Percentiles rank a stretch among this genome's conserved stretches.
Evolutionary conservation across 164 flowering plant species (phyloP).

Genomic region (Magnolia officinalis): DNA sequence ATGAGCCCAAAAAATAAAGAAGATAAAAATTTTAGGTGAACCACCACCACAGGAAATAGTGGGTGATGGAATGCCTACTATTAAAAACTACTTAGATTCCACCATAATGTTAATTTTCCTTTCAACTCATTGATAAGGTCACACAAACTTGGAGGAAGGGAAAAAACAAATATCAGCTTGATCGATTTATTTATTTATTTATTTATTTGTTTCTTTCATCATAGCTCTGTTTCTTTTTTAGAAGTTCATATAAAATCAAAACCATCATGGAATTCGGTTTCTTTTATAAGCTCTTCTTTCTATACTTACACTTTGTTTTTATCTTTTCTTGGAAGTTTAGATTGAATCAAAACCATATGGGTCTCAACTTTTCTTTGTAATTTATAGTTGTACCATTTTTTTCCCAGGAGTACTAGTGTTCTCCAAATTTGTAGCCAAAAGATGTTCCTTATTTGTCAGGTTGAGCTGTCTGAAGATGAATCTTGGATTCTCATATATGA

Average conservation of each 20-base stretch:
- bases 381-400: neutral
- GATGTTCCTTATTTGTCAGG: neutral
- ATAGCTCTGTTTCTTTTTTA: neutral
- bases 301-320: neutral
- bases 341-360: no score
- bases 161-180: no score
- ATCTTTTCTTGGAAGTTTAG: neutral
- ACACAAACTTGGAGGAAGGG: no score
- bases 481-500: no score
- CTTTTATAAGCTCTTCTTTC: neutral
- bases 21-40: no score
- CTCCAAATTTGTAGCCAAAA: conserved; percentile 5
- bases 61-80: no score
- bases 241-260: neutral
- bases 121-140: no score
- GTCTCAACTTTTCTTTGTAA: neutral
- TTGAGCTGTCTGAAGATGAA: neutral
- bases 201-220: neutral
- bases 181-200: no score
- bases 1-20: no score
- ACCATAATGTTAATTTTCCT: no score
- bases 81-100: no score
- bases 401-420: neutral
- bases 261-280: neutral
- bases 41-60: no score